Conservation (phyloP, 495 filamentous ascomycete genomes). For the Talaromyces adpressus region DNA sequence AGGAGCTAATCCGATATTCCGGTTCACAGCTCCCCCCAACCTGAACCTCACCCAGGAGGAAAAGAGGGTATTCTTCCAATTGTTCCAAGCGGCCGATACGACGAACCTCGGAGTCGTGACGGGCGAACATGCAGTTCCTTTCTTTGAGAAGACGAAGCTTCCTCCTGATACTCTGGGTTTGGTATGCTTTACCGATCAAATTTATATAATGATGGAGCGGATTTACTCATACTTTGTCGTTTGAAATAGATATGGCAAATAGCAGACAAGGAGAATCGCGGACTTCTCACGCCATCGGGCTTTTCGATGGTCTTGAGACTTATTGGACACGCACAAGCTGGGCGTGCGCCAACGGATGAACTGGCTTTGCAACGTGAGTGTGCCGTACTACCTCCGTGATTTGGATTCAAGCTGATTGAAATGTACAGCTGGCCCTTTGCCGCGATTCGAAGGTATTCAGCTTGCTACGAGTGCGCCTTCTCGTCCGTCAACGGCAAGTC, state of each 20-base stretch:
- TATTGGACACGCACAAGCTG: slow-evolving; percentile 92
- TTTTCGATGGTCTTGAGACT: slow-evolving; percentile 87
- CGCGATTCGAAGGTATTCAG: slow-evolving; percentile 77
- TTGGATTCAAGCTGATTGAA: neutral
- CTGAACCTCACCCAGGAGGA: slow-evolving; percentile 88
- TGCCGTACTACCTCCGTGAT: neutral
- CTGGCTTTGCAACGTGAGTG: slow-evolving; percentile 58
- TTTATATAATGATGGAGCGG: neutral
- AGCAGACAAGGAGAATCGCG: slow-evolving; percentile 92
- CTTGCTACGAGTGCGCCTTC: slow-evolving; percentile 34
- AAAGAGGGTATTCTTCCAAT: slow-evolving; percentile 84
- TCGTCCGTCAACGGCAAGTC: slow-evolving; percentile 31
- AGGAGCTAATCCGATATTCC: neutral
- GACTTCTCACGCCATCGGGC: slow-evolving; percentile 82
- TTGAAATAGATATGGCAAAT: slow-evolving; percentile 88
- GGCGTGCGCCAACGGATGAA: slow-evolving; percentile 71
- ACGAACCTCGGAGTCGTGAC: slow-evolving; percentile 91
- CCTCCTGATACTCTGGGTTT: slow-evolving; percentile 80
- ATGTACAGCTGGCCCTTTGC: slow-evolving; percentile 70
- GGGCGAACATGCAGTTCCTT: slow-evolving; percentile 91
- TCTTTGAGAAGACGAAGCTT: slow-evolving; percentile 94
- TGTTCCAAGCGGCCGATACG: slow-evolving; percentile 83
- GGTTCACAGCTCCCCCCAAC: slow-evolving; percentile 43
- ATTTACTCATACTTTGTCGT: neutral
- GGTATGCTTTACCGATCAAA: slow-evolving; percentile 43